phyloP scores from a whole-genome alignment of 176 grass and related monocot genomes.

The Oryza rufipogon region DNA sequence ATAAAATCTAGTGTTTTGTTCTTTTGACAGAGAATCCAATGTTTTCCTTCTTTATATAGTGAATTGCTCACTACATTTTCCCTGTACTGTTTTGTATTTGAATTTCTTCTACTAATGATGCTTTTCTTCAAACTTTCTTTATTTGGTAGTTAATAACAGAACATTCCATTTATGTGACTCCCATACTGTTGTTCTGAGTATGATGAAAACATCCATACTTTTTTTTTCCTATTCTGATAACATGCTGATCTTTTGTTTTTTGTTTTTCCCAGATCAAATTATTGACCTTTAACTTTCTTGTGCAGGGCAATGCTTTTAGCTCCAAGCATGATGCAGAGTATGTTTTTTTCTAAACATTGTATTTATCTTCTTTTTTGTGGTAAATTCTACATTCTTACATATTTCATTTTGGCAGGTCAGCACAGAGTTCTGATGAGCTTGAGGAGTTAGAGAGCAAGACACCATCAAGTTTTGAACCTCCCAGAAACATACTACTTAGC shows the following conservation, averaged over 20 bases:
- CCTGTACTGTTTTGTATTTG: background rate
- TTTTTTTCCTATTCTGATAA: constrained; percentile 21
- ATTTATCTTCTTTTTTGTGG: constrained; percentile 9
- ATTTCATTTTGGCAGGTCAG: constrained; percentile 54
- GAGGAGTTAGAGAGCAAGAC: constrained; percentile 50
- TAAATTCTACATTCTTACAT: constrained; percentile 35
- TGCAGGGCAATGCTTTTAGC: constrained; percentile 56
- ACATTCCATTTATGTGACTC: constrained; percentile 22
- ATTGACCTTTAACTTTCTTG: constrained; percentile 29
- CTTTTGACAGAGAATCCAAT: background rate
- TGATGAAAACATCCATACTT: constrained; percentile 18
- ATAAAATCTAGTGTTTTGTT: constrained; percentile 26
- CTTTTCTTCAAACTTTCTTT: background rate
- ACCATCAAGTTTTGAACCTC: constrained; percentile 44
- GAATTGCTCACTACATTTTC: background rate
- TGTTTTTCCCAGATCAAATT: background rate
- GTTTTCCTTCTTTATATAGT: background rate
- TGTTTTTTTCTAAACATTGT: constrained; percentile 48
- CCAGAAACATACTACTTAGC: constrained; percentile 60
- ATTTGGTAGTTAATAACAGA: constrained; percentile 8
- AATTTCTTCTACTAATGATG: background rate
- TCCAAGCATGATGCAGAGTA: constrained; percentile 57
- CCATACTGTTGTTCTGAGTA: constrained; percentile 13
- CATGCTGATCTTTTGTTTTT: background rate
- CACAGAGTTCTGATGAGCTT: constrained; percentile 46